Conservation (phyloP, 129 eudicot species). For the Kitagawia praeruptora region DNA sequence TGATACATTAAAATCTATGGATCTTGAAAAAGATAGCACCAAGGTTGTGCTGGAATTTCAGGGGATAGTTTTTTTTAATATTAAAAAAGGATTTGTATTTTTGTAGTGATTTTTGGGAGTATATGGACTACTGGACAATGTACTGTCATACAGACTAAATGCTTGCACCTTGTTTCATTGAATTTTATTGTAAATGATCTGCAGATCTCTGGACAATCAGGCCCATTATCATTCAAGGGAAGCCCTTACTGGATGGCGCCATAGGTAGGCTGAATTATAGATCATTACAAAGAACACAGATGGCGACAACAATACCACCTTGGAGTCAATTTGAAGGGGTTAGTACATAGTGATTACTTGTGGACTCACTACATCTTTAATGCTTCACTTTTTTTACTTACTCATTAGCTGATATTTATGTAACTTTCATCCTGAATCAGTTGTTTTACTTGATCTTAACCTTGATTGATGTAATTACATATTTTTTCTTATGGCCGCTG, state of each 20-base stretch:
- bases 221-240: constrained; percentile 59
- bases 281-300: constrained; percentile 53
- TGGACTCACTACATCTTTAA: background rate
- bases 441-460: background rate
- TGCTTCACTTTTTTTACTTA: background rate
- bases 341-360: constrained; percentile 15
- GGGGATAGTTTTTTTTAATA: background rate
- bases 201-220: constrained; percentile 49
- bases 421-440: background rate
- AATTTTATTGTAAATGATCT: constrained; percentile 2
- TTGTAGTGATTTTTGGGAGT: background rate
- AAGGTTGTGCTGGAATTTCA: background rate
- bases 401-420: background rate
- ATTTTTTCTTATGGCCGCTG: constrained; percentile 44
- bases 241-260: constrained; percentile 79
- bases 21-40: background rate
- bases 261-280: constrained; percentile 38
- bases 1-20: background rate
- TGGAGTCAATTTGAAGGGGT: constrained; percentile 94
- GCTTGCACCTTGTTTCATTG: background rate
- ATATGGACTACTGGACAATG: background rate
- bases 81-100: background rate
- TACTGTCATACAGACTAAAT: background rate
- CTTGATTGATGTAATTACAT: constrained; percentile 1
- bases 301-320: constrained; percentile 80